These are phyloP conservation scores for Bipolaris oryzae DNA, from an alignment of 2,329 filamentous ascomycete genomes.

Conservation along the genomic window DNA sequence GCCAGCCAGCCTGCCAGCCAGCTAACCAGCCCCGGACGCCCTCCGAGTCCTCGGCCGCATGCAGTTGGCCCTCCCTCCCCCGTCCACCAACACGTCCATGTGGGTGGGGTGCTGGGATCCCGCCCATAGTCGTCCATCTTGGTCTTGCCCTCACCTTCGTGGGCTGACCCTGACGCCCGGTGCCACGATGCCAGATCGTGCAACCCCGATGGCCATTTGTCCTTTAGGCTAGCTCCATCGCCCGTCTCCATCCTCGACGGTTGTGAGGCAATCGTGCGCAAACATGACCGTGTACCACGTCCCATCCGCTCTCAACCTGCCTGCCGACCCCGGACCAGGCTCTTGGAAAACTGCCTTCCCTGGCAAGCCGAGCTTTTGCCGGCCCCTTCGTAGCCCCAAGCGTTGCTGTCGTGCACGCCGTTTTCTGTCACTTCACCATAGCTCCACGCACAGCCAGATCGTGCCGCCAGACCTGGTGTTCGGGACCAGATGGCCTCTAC, in stretches of 20 bases:
- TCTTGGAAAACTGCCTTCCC: conserved; percentile 22
- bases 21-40: neutral
- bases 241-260: conserved; percentile 7
- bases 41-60: no score
- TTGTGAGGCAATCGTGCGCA: neutral
- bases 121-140: neutral
- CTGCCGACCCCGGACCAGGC: conserved; percentile 33
- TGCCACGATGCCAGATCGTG: conserved; percentile 49
- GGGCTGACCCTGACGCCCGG: conserved; percentile 43
- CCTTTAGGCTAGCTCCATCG: conserved; percentile 29
- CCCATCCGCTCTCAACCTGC: conserved; percentile 14
- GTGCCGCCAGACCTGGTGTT: conserved; percentile 24
- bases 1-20: neutral
- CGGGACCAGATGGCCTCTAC: conserved; percentile 20
- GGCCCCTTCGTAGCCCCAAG: conserved; percentile 18
- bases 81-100: no score
- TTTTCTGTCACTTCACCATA: conserved; percentile 44
- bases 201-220: conserved; percentile 31
- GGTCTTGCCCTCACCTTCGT: conserved; percentile 6
- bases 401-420: conserved; percentile 41
- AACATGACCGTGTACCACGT: conserved; percentile 28
- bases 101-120: neutral
- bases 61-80: no score
- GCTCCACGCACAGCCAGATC: conserved; percentile 24
- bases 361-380: conserved; percentile 18